These are phyloP conservation scores for Casuarina cunninghamiana DNA, from an alignment of 306 rosid species.

Conservation along the genomic window DNA sequence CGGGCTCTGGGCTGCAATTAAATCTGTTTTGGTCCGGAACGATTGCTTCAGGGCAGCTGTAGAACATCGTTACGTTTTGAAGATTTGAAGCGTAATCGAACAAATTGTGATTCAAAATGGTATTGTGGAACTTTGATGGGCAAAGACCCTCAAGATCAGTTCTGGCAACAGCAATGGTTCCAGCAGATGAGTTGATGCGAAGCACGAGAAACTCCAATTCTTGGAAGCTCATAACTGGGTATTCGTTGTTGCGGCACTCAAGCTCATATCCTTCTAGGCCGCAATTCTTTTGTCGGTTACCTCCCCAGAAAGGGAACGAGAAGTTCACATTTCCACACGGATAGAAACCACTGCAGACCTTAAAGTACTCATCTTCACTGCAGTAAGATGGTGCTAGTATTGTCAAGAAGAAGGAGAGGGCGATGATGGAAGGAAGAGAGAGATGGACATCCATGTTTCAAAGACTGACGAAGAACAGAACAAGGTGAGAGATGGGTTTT, in stretches of 20 bases:
- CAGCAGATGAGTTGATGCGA: not conserved
- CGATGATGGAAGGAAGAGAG: not conserved
- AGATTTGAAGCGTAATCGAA: constrained; percentile 28
- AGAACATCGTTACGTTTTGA: constrained; percentile 27
- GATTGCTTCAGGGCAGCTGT: not conserved
- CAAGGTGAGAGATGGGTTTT: not conserved
- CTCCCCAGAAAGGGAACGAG: constrained; percentile 46
- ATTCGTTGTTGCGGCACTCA: constrained; percentile 20
- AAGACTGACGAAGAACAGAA: not conserved
- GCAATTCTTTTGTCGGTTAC: constrained; percentile 24
- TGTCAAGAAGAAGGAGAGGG: constrained; percentile 26
- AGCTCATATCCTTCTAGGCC: constrained; percentile 40
- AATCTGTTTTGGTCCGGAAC: fast-evolving
- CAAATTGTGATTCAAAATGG: constrained; percentile 17
- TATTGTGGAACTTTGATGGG: constrained; percentile 9
- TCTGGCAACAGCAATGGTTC: constrained; percentile 30
- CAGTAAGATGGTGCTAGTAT: constrained; percentile 17
- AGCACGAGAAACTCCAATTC: constrained; percentile 29
- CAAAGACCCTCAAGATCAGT: constrained; percentile 35
- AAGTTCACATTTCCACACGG: constrained; percentile 38
- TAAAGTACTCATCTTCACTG: constrained; percentile 19
- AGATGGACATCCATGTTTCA: not conserved
- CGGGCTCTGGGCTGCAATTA: not conserved
- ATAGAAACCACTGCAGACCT: constrained; percentile 32
- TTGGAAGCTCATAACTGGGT: constrained; percentile 21